Evolutionary conservation across 768 basidiomycete genomes (phyloP).

Genomic region (Pulveroboletus ravenelii): DNA sequence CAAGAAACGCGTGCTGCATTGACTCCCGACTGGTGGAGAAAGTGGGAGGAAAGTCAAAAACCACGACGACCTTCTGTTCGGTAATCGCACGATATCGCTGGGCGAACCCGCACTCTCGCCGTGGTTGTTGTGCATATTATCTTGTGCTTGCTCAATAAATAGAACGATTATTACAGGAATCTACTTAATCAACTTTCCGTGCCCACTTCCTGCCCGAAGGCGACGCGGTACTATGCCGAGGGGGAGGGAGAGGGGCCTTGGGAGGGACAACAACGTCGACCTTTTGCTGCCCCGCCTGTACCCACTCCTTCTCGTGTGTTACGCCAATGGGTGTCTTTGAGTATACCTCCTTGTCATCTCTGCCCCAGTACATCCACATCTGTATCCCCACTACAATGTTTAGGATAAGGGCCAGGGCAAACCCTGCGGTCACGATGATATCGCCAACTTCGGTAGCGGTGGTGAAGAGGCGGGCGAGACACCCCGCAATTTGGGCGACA

Average conservation of each 20-base stretch:
- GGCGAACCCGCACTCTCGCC: background rate
- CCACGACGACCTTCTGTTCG: slow-evolving; percentile 3
- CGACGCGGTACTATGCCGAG: slow-evolving; percentile 38
- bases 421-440: slow-evolving; percentile 73
- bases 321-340: slow-evolving; percentile 16
- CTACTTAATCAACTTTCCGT: slow-evolving; percentile 62
- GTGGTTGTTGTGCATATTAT: background rate
- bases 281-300: slow-evolving; percentile 22
- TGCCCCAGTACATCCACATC: slow-evolving; percentile 81
- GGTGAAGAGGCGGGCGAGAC: slow-evolving; percentile 89
- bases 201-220: slow-evolving; percentile 65
- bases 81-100: background rate
- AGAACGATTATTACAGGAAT: slow-evolving; percentile 13
- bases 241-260: slow-evolving; percentile 40
- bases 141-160: slow-evolving; percentile 13
- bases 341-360: slow-evolving; percentile 35
- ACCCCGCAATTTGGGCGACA: slow-evolving; percentile 80
- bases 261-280: slow-evolving; percentile 44
- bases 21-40: slow-evolving; percentile 29
- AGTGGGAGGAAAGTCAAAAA: slow-evolving; percentile 26
- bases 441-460: slow-evolving; percentile 89
- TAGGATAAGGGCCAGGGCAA: slow-evolving; percentile 73
- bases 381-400: slow-evolving; percentile 83
- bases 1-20: slow-evolving; percentile 20
- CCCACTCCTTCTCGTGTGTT: slow-evolving; percentile 28